phyloP scores from a whole-genome alignment of 2,329 filamentous ascomycete species.

The Onygenales sp. region DNA sequence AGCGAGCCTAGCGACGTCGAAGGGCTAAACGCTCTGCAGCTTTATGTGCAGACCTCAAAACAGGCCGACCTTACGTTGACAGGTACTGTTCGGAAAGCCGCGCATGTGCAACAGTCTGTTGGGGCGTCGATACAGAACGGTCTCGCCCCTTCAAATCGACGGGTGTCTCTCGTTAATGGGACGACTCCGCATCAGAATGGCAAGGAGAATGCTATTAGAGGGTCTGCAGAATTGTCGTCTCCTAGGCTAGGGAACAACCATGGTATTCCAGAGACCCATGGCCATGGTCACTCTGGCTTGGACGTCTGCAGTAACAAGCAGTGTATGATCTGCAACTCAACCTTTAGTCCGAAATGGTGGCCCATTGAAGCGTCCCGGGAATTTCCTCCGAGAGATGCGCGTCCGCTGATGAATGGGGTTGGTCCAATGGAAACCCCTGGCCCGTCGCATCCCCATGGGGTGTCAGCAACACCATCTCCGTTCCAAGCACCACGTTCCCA shows the following conservation, averaged over 20 bases:
- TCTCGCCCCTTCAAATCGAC: slow-evolving; percentile 36
- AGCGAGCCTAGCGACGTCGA: slow-evolving; percentile 62
- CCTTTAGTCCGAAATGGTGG: slow-evolving; percentile 51
- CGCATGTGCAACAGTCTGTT: slow-evolving; percentile 45
- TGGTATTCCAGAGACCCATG: slow-evolving; percentile 19
- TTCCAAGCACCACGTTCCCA: slow-evolving; percentile 12
- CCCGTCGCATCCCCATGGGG: not conserved
- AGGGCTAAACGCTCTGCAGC: slow-evolving; percentile 71
- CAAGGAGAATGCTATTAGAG: slow-evolving; percentile 11
- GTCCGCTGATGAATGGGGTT: slow-evolving; percentile 24
- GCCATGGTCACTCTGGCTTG: slow-evolving; percentile 15
- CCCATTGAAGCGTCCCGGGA: slow-evolving; percentile 41
- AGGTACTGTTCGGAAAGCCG: slow-evolving; percentile 87
- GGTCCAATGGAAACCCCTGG: slow-evolving; percentile 14
- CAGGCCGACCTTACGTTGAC: slow-evolving; percentile 86
- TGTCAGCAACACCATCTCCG: slow-evolving; percentile 7
- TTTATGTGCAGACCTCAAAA: slow-evolving; percentile 84
- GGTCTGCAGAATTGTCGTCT: slow-evolving; percentile 9
- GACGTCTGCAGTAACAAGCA: slow-evolving; percentile 15
- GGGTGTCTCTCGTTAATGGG: slow-evolving; percentile 47
- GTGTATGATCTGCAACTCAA: slow-evolving; percentile 32
- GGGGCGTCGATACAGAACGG: slow-evolving; percentile 21
- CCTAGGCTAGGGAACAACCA: slow-evolving; percentile 10
- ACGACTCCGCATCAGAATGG: slow-evolving; percentile 15
- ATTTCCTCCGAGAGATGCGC: slow-evolving; percentile 37